These are phyloP conservation scores for Naematelia aurantialba DNA, from an alignment of 768 basidiomycete genomes.

Conservation along the genomic window DNA sequence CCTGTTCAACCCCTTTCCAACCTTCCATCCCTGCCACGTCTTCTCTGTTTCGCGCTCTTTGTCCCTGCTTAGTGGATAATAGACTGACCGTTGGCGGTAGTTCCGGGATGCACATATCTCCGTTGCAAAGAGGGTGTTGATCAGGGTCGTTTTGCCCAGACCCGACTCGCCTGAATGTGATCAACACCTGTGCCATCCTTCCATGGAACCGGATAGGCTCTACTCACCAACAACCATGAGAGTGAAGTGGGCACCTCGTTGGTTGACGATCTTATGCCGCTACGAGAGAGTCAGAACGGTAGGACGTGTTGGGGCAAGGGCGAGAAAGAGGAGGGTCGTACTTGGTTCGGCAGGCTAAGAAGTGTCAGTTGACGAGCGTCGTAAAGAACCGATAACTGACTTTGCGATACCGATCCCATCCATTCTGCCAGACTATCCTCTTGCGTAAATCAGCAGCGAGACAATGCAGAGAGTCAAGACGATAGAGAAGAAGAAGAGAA, in stretches of 20 bases:
- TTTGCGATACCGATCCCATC: slow-evolving; percentile 50
- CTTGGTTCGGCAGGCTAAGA: slow-evolving; percentile 92
- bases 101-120: slow-evolving; percentile 89
- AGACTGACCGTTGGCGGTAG: slow-evolving; percentile 57
- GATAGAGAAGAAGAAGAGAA: neutral
- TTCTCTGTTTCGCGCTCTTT: too few relatives aligned
- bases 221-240: slow-evolving; percentile 92
- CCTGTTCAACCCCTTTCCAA: too few relatives aligned
- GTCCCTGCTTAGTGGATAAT: too few relatives aligned
- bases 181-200: neutral
- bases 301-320: neutral
- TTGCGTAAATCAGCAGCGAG: too few relatives aligned
- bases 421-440: slow-evolving; percentile 26
- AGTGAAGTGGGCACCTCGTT: slow-evolving; percentile 95
- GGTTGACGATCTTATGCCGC: slow-evolving; percentile 99
- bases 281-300: slow-evolving; percentile 48
- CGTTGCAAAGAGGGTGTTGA: slow-evolving; percentile 98
- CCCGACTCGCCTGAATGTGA: slow-evolving; percentile 78
- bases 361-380: neutral
- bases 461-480: too few relatives aligned
- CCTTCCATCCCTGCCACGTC: too few relatives aligned
- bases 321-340: slow-evolving; percentile 49
- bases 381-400: slow-evolving; percentile 24
- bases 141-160: slow-evolving; percentile 91
- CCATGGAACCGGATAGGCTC: neutral